Base-by-base conservation (phyloP, 2,329 filamentous ascomycete genomes). In the Neofusicoccum laricinum region DNA sequence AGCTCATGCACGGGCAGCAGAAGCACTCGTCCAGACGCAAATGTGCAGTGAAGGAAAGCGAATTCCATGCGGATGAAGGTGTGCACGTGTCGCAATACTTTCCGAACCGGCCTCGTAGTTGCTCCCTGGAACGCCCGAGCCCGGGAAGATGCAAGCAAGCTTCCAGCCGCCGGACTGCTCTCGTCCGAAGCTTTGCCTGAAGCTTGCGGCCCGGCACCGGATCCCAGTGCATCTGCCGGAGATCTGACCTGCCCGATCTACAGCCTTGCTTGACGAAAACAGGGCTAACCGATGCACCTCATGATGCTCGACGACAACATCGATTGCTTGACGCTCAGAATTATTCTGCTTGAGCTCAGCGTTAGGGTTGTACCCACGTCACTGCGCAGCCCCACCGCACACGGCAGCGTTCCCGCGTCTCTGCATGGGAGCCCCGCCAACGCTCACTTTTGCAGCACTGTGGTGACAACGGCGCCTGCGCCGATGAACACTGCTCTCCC, bases 221-320 rank as follows among this genome's bases (percentile, higher is more conserved):
- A 58, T 58, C 53, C 53, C 43, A 45, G 38, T 21, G 55, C 55
- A 46, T 46, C 55, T 59, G 41, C 41, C 55, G 55, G 41, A 45
- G 41, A 59, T 59, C 55, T 21, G 21, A 21, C 55, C 25, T 46
- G 7, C 15, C 12, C 40, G 55, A 59, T 59, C 55, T 34, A 12
- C 55, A 46, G 46, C 30, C 55, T 38, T 59, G 38, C 11, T 32
- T 21, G 34, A 32, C 38, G 19, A 57, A 30, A 21, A 41, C 36
- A 36, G 21, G 40, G 25, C 53, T 17, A 19, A 12, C 14, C 36
- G n/a, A 17, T 8, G 8, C 19, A 8, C 14, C 11, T n/a, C 10
- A 15, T 34, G 55, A 48, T 46, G 40, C 21, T 57, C 21, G 38
- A 30, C 36, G 4, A 14, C 14, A 43, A 19, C 14, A 43, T 17